Percentiles rank a stretch among this genome's conserved stretches.
Conservation (phyloP, 352 stramenopile genomes). For the Thraustochytrium sp. region DNA sequence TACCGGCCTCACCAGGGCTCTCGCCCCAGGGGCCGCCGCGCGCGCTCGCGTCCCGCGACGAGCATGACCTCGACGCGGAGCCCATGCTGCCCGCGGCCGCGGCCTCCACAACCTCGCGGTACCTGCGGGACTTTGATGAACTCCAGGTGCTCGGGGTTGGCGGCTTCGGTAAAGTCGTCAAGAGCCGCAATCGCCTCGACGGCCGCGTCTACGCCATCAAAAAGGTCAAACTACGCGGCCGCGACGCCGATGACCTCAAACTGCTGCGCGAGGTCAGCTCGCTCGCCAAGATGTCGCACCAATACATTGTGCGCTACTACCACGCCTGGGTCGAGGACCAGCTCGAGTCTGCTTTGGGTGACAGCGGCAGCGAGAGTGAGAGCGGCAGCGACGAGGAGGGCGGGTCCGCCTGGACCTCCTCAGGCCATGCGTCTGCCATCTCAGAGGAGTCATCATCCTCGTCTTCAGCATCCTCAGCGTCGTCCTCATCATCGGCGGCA, state of each 20-base stretch:
- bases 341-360: constrained; percentile 66
- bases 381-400: constrained; percentile 47
- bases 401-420: not conserved
- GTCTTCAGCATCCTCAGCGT: not conserved
- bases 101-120: constrained; percentile 46
- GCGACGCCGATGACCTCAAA: constrained; percentile 74
- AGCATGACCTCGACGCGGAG: not conserved
- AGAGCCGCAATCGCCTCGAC: constrained; percentile 85
- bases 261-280: constrained; percentile 88
- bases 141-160: constrained; percentile 74
- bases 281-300: constrained; percentile 90
- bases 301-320: constrained; percentile 90
- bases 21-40: too few relatives aligned
- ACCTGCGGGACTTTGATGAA: constrained; percentile 65
- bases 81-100: not conserved
- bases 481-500: not conserved
- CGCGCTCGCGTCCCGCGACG: not conserved
- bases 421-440: not conserved
- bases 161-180: constrained; percentile 86
- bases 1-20: not conserved
- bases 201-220: constrained; percentile 87
- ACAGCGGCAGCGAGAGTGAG: constrained; percentile 61
- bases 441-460: not conserved
- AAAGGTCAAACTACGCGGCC: constrained; percentile 59
- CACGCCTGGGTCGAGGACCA: constrained; percentile 55